Conservation (phyloP, 1,139 yeast species). For the Yamadazyma aaseri region DNA sequence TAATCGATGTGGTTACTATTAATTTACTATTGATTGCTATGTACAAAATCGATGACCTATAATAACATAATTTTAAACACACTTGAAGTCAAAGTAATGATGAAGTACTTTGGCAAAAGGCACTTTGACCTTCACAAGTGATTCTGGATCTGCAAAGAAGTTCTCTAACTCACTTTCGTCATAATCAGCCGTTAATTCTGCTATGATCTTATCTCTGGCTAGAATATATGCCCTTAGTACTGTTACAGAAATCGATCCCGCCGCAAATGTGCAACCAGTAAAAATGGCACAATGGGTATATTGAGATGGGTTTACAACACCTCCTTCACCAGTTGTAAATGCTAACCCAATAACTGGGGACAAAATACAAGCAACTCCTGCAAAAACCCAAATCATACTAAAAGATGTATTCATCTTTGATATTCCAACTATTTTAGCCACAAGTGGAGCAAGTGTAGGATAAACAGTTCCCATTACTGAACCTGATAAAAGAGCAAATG, state of each 20-base stretch:
- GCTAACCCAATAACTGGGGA: constrained; percentile 47
- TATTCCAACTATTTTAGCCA: constrained; percentile 29
- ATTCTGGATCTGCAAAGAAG: not conserved
- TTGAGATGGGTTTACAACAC: constrained; percentile 25
- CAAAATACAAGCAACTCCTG: constrained; percentile 10
- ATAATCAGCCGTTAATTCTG: not conserved
- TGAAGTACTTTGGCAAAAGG: too few species aligned
- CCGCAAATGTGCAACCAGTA: constrained; percentile 28
- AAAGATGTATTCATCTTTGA: constrained; percentile 25
- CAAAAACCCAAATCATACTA: not conserved
- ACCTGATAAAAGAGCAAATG: constrained; percentile 17
- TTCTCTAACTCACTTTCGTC: not conserved
- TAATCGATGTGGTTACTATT: too few species aligned
- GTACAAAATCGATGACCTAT: too few species aligned
- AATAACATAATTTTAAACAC: too few species aligned
- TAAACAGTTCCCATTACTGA: constrained; percentile 15
- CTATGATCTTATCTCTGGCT: not conserved
- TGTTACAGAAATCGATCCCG: not conserved
- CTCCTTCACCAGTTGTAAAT: constrained; percentile 3
- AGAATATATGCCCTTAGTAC: not conserved
- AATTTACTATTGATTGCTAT: too few species aligned
- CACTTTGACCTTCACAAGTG: not conserved
- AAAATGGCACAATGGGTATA: constrained; percentile 45
- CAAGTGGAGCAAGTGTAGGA: constrained; percentile 32
- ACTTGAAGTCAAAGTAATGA: too few species aligned